Evolutionary conservation across 2,329 filamentous ascomycete species (phyloP), one percentile per base, ranked within the genome.

Genomic region (Trichoderma sp.): DNA sequence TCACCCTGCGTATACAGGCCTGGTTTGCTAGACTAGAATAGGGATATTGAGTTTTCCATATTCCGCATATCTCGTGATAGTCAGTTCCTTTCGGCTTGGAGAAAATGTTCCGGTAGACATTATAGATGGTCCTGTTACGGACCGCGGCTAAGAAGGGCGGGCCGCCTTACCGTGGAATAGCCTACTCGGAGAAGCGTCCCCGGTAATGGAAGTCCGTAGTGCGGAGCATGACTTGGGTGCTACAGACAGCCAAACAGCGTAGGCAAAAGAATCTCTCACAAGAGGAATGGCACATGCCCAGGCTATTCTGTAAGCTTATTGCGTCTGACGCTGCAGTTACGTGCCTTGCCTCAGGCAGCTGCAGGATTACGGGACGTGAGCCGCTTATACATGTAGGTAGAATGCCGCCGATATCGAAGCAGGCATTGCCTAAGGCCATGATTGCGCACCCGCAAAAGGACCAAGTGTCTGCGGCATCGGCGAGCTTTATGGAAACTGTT

Each of bases 401-500:
- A 8, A 89, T 84, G 2, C 89, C 85, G 2, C 92, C 92, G 71
- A 87, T 87, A 82, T 96, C 96, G 1, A 92, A 96, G 63, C 94
- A 90, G 77, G 94, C 97, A 74, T 87, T 85, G 63, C 86, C 82
- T 1, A 37, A 59, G 85, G 95, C 32, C 95, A 87, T 43, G 82
- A 24, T 96, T 93, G 78, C 87, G 26, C 58, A n/a, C 58, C 37
- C 18, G 21, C 18, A 14, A 6, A 26, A 46, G 26, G 13, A 46
- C 11, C 7, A 16, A 28, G 18, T 5, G 13, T 60, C 37, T 60
- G 58, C 58, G 58, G 58, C 58, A 60, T 60, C 58, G 37, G 49
- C 4, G 30, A 34, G n/a, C 46, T 39, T 39, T 11, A 21, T 39
- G 26, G 10, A 34, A 32, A 28, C 21, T 11, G 10, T 11, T 11